A percentile compares a stretch with the other conserved stretches of the same genome.
phyloP scores from a whole-genome alignment of 345 rosid genomes.

The Salix brachista region DNA sequence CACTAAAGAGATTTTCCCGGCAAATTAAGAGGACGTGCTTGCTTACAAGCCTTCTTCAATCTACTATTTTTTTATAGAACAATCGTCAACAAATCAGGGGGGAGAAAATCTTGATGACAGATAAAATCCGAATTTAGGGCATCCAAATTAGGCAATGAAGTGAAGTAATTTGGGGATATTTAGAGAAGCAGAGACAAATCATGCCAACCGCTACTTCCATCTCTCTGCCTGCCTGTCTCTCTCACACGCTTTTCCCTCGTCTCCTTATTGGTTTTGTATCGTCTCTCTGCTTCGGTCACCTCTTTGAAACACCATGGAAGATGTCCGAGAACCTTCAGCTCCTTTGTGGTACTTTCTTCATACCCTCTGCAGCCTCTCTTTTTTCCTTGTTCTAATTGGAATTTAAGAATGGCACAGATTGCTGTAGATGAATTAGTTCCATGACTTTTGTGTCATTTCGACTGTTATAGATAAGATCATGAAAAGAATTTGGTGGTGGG shows the following conservation, averaged over 20 bases:
- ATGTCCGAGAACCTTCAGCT: conserved; percentile 7
- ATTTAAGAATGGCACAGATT: not conserved
- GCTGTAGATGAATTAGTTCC: too few relatives aligned
- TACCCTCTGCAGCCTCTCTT: not conserved
- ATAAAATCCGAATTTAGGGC: conserved; percentile 20
- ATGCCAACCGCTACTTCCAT: conserved; percentile 24
- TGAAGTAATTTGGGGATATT: not conserved
- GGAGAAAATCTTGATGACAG: conserved; percentile 1
- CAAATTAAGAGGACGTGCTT: not conserved
- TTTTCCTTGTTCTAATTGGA: not conserved
- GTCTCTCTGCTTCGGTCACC: conserved; percentile 10
- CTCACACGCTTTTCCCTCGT: not conserved
- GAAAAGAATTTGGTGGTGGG: not conserved
- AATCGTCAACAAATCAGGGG: not conserved
- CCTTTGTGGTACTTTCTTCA: not conserved
- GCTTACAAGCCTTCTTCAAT: not conserved
- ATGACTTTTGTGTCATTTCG: not conserved
- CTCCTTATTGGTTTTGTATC: not conserved
- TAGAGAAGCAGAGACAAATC: conserved; percentile 16
- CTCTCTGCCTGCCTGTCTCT: not conserved
- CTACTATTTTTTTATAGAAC: not conserved
- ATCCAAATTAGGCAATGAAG: conserved; percentile 9
- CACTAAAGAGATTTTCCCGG: not conserved
- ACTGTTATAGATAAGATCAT: not conserved
- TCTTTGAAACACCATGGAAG: conserved; percentile 13